Conservation (phyloP, 176 grass and related monocot species). For the sorghum (Sorghum bicolor) region DNA sequence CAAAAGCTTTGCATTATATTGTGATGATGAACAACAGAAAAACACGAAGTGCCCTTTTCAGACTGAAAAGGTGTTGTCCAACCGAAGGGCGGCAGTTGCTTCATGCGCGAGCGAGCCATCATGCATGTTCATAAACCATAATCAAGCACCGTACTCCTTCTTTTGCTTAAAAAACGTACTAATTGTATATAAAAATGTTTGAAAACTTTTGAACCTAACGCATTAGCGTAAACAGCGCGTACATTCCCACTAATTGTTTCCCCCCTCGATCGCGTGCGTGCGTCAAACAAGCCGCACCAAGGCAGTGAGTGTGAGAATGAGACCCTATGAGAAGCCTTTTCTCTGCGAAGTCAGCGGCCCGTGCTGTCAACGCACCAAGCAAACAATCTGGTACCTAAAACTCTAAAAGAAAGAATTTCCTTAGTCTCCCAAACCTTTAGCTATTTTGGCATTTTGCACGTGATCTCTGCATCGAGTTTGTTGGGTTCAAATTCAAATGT, state of each 20-base stretch:
- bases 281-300: too few species aligned
- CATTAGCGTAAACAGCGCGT: conserved; percentile 29
- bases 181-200: conserved; percentile 10
- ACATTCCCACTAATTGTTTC: neutral
- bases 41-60: neutral
- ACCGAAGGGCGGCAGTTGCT: conserved; percentile 34
- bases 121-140: neutral
- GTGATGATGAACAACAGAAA: neutral
- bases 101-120: neutral
- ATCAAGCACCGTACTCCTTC: neutral
- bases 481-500: too few species aligned
- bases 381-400: too few species aligned
- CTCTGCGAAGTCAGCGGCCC: neutral
- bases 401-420: too few species aligned
- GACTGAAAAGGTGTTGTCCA: conserved; percentile 10
- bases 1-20: neutral
- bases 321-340: too few species aligned
- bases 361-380: neutral
- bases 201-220: conserved; percentile 28
- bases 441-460: too few species aligned
- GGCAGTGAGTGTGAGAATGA: too few species aligned
- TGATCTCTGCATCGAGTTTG: too few species aligned
- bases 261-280: neutral
- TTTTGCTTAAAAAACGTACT: neutral
- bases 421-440: too few species aligned